phyloP scores from a whole-genome alignment of 805 yeast genomes.

The Candida ponderosae region DNA sequence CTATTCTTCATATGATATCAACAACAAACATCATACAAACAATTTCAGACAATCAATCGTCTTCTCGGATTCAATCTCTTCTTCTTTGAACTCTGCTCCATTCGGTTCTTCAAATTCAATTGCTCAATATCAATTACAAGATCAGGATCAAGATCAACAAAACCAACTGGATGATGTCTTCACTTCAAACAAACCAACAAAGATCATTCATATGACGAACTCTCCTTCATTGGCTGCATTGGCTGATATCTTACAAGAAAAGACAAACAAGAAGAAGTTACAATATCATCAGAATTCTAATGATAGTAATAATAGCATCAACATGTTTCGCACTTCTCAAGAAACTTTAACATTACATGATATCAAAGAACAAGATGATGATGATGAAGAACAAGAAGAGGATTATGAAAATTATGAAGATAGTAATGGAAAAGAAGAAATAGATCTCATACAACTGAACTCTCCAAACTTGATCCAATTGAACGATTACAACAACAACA shows the following conservation, averaged over 20 bases:
- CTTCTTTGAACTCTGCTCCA: background rate
- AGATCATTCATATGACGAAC: constrained; percentile 27
- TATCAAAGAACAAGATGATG: constrained; percentile 2
- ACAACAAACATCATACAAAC: constrained; percentile 10
- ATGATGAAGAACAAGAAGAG: background rate
- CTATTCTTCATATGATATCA: background rate
- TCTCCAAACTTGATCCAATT: constrained; percentile 32
- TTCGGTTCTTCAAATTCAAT: constrained; percentile 10
- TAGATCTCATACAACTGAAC: background rate
- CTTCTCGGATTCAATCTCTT: constrained; percentile 10
- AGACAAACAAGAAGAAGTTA: constrained; percentile 18
- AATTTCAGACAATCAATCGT: constrained; percentile 16
- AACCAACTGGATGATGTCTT: no score
- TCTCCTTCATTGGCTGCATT: constrained; percentile 36
- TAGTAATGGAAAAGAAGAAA: background rate
- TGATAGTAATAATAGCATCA: background rate
- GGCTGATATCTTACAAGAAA: constrained; percentile 31
- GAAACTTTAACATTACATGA: background rate
- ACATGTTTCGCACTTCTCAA: background rate
- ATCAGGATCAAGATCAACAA: background rate
- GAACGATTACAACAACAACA: constrained; percentile 16
- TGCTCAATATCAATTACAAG: no score
- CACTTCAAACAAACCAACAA: constrained; percentile 1
- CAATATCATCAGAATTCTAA: background rate
- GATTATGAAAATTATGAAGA: background rate